Base-by-base conservation (phyloP, 805 yeast genomes). In the Wickerhamiella allomyrinae region DNA sequence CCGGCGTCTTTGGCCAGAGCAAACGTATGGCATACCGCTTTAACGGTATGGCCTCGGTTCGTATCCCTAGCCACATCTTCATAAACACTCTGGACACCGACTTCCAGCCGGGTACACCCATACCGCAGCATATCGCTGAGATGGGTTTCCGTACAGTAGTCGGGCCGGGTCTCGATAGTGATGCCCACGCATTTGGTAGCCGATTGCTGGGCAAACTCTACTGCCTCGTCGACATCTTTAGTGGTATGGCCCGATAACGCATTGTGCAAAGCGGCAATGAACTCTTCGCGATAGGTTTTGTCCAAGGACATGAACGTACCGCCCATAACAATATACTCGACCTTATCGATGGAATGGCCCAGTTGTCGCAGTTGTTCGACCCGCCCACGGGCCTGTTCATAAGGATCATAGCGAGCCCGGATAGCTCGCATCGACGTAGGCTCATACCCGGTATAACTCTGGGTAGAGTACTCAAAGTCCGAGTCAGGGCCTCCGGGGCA, bases 391-490 rank as follows among this genome's bases (percentile, higher is more conserved):
- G 97, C 96, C 61, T 91, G 98, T 62, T 91, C 98, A 57, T 85
- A 91, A 1, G 98, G 97, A 60, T 91, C 98, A 57, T 91, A 91
- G 55, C 98, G 74, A 0, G 98, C 98, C 53, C 98, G 71, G 47
- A 91, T 91, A n/a, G 98, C 98, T 55, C 98, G 73, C 98, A 91
- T 91, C 1, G 96, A 86, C 0, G 98, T 91, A 7, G 98, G 98
- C 60, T 91, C 98, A 57, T 91, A 91, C 29, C 98, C 98, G 0
- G 98, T 91, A 57, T 91, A 91, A 3, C 96, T 86, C 63, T 91
- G 98, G 3, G 98, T 91, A 1, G 95, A 84, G 62, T 91, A 91
- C 59, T 91, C 98, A 57, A 91, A 91, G 63, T 91, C 98, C 1
- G 94, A 80, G 60, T 91, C 98, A 3, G 98, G 98, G 2, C 98